Conservation (phyloP, 2,329 filamentous ascomycete species). For the Saccharata proteae region DNA sequence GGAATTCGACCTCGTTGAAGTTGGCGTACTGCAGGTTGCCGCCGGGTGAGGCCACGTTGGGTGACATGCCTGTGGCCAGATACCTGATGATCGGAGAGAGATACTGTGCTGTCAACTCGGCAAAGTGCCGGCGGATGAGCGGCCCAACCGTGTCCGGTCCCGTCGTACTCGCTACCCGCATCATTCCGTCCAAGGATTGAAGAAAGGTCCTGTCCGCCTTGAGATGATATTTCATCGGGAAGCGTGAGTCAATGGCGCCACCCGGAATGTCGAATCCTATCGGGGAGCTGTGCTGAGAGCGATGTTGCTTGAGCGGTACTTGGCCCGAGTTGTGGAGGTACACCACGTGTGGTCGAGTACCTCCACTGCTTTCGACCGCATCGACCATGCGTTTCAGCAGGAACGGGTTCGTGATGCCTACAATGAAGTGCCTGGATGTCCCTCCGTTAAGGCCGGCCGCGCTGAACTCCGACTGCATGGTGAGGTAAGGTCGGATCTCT, state of each 20-base stretch:
- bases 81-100: conserved; percentile 29
- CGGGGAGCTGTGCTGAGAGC: conserved; percentile 21
- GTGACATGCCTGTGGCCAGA: conserved; percentile 21
- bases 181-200: conserved; percentile 20
- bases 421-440: conserved; percentile 24
- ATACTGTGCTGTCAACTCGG: conserved; percentile 28
- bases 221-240: conserved; percentile 24
- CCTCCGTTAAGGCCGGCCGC: conserved; percentile 27
- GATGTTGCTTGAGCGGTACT: conserved; percentile 24
- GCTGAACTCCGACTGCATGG: conserved; percentile 31
- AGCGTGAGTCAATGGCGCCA: conserved; percentile 25
- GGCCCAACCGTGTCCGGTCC: conserved; percentile 18
- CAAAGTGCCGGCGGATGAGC: conserved; percentile 28
- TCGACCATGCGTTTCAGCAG: conserved; percentile 26
- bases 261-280: conserved; percentile 26
- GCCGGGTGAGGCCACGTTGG: conserved; percentile 20
- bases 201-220: conserved; percentile 24
- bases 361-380: conserved; percentile 21
- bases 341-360: conserved; percentile 23
- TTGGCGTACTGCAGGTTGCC: conserved; percentile 26
- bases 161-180: conserved; percentile 9
- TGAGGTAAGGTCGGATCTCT: conserved; percentile 28
- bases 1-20: conserved; percentile 25
- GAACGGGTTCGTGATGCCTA: conserved; percentile 31
- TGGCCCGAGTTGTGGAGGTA: conserved; percentile 25